Evolutionary conservation across 1,139 yeast species (phyloP).

Genomic region (Kodamaea sp.): DNA sequence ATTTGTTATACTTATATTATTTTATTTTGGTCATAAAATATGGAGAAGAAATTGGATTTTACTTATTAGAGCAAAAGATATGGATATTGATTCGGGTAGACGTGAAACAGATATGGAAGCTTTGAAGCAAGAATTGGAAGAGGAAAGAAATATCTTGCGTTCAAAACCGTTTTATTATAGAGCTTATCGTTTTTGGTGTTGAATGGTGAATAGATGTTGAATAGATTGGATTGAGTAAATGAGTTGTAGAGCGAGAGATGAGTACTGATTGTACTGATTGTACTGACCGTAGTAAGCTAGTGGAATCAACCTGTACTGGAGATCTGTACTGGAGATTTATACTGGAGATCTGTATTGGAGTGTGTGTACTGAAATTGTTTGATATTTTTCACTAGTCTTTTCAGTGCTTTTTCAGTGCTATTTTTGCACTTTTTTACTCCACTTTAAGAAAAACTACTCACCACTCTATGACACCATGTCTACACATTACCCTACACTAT

Average conservation of each 20-base stretch:
- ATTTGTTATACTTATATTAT: slow-evolving; percentile 33
- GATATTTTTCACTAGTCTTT: no score
- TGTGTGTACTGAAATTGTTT: no score
- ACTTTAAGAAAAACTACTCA: no score
- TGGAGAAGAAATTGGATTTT: slow-evolving; percentile 38
- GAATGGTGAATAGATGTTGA: slow-evolving; percentile 5
- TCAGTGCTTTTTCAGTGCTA: no score
- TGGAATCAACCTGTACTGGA: no score
- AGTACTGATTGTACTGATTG: no score
- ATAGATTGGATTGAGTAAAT: no score
- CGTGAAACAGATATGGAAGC: slow-evolving; percentile 62
- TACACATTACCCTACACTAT: slow-evolving; percentile 35
- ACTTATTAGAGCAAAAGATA: slow-evolving; percentile 45
- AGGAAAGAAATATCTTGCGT: slow-evolving; percentile 52
- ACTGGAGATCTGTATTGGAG: no score
- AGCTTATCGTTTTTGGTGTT: slow-evolving; percentile 56
- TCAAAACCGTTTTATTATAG: slow-evolving; percentile 53
- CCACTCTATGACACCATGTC: slow-evolving; percentile 28
- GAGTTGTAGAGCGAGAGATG: no score
- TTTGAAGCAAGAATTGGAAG: slow-evolving; percentile 60
- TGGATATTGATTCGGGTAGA: slow-evolving; percentile 71
- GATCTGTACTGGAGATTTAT: no score
- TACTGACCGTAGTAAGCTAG: no score
- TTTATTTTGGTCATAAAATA: slow-evolving; percentile 39
- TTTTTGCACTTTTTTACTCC: no score